Conservation (phyloP, 2,329 filamentous ascomycete genomes). For the Uncinocarpus reesii region DNA sequence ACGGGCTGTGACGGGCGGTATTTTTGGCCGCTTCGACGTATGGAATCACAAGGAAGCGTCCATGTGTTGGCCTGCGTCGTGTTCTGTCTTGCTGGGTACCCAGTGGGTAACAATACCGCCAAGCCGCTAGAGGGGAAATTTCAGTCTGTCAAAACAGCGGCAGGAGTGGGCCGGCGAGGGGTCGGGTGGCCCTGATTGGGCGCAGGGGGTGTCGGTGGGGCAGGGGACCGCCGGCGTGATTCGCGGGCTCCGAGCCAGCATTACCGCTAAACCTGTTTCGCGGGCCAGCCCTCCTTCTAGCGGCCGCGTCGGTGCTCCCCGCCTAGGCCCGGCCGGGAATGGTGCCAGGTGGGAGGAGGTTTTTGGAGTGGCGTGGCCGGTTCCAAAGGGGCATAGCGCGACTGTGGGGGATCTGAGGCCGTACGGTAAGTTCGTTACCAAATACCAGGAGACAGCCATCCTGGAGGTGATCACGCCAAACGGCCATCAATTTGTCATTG, state of each 20-base stretch:
- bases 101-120: no score
- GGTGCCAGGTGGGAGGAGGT: conserved; percentile 1
- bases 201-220: background rate
- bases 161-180: conserved; percentile 3
- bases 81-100: no score
- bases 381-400: background rate
- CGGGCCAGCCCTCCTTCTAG: background rate
- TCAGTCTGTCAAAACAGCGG: conserved; percentile 2
- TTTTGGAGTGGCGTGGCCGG: conserved; percentile 7
- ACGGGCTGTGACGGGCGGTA: no score
- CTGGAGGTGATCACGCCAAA: background rate
- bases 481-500: background rate
- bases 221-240: background rate
- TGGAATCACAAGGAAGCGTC: background rate
- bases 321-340: background rate
- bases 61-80: no score
- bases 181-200: background rate
- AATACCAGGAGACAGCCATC: background rate
- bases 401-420: conserved; percentile 8
- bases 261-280: background rate
- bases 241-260: background rate
- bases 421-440: background rate
- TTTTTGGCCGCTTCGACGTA: conserved; percentile 2
- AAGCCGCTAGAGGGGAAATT: background rate
- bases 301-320: background rate